A percentile compares a stretch with the other conserved stretches of the same genome.
These are phyloP conservation scores for Podaxis pistillaris DNA, from an alignment of 768 basidiomycete genomes.

Conservation along the genomic window DNA sequence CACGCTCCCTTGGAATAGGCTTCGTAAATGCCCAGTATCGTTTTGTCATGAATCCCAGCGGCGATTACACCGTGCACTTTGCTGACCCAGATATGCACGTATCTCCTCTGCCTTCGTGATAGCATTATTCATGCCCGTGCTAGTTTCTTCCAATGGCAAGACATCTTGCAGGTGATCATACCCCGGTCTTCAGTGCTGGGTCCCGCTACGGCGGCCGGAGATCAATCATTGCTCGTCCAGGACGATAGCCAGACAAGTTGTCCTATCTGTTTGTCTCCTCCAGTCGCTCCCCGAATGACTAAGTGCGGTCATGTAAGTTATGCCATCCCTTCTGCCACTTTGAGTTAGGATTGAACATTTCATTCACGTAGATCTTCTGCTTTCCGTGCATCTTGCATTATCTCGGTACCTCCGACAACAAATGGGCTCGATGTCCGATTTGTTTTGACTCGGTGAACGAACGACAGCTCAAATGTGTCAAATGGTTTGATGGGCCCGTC, in stretches of 20 bases:
- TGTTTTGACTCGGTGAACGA: constrained; percentile 93
- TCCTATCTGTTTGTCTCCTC: constrained; percentile 93
- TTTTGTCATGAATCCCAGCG: constrained; percentile 91
- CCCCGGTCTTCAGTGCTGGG: constrained; percentile 78
- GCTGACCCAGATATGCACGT: constrained; percentile 96
- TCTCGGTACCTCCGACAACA: constrained; percentile 79
- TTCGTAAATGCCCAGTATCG: constrained; percentile 97
- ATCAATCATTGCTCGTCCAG: constrained; percentile 29
- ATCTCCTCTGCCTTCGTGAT: constrained; percentile 5
- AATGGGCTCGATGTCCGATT: constrained; percentile 93
- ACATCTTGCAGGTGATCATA: constrained; percentile 93
- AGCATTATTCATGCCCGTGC: constrained; percentile 15
- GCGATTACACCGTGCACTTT: constrained; percentile 93
- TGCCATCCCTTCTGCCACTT: constrained; percentile 10
- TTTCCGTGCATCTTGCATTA: constrained; percentile 94
- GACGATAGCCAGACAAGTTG: constrained; percentile 73
- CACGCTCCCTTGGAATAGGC: constrained; percentile 39
- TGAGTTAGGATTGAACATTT: constrained; percentile 14
- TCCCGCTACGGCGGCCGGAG: constrained; percentile 52
- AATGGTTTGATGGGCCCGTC: constrained; percentile 70
- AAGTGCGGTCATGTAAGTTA: constrained; percentile 94
- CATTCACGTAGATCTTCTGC: constrained; percentile 73
- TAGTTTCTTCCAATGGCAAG: constrained; percentile 95
- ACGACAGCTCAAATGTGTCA: constrained; percentile 88
- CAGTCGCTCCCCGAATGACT: constrained; percentile 88